Base-by-base conservation (phyloP, 2,329 filamentous ascomycete species). In the Aspergillus cejpii region DNA sequence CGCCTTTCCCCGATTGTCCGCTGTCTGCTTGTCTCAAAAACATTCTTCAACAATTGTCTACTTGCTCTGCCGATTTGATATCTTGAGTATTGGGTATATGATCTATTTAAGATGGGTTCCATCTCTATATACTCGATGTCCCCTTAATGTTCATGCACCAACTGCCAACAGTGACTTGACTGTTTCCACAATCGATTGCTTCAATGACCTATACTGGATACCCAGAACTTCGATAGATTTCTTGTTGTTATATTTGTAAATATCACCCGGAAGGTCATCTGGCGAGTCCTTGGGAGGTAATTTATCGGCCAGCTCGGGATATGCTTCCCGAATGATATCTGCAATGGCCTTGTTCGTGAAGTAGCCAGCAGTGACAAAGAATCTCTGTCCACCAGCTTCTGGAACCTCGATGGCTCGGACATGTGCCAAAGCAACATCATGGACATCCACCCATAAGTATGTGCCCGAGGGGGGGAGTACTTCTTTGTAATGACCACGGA, bases 401-500 rank as follows among this genome's bases (percentile, higher is more conserved):
- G 67, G 49, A 3, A 70, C 61, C 47, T 74, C 71, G 19, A 73
- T 69, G 12, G 72, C 71, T 49, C 63, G 61, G 17, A 73, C 66
- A 51, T 75, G 72, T 12, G 72, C 72, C 7, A 74, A 60, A 8
- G 72, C 72, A 34, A 74, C 60, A 45, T 75, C 72, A 6, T 70
- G 68, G 12, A 74, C 72, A 64, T 73, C 59, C 2, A 83, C 77
- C 69, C 78, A 84, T 1, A 81, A 68, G 56, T 71, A 81, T 1
- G 75, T 74, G 0, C 74, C 76, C 0, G 79, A 84, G 0, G 79
- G 72, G 0, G 76, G 71, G 7, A 85, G 73, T 20, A 73, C 70
- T 1, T 76, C 67, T 51, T 78, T 81, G 60, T 71, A 75, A 47
- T 78, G 75, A 14, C 84, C 85, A 5, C 73, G 75, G n/a, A 83